Base-by-base conservation (phyloP, 768 basidiomycete genomes). In the Fomitopsis pulvina region DNA sequence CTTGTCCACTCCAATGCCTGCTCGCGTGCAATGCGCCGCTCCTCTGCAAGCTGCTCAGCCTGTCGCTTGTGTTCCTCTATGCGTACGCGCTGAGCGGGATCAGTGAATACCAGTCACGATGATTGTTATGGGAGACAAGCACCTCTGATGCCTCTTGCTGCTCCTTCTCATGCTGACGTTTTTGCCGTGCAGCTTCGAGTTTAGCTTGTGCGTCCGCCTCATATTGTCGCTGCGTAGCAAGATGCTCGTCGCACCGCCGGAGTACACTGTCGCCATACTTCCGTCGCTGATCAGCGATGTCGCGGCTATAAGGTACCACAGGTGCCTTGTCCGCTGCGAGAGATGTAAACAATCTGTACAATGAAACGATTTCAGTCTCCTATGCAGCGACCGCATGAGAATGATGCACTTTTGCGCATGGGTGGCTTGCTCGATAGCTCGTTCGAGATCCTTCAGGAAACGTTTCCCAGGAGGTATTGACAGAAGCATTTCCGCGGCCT, bases 241-340 rank as follows among this genome's bases (percentile, higher is more conserved):
- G 70, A 60, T 95, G 92, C 37, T 88, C 90, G 10, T 89, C 86
- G 2, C 81, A 85, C 45, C 83, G 83, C 48, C 88, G 77, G 47
- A 95, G 63, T 75, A 98, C 83, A 59, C 77, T 85, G 53, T 90
- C 86, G 11, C 93, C 92, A 59, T 97, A 99, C 63, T 87, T 86
- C 32, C 83, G 77, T 39, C 96, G 82, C 57, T 95, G 87, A 57
- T 92, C 87, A 0, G 93, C 92, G 41, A 97, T 77, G 42, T 95
- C 92, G 9, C 78, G 74, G 57, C 75, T 88, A 67, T 97, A 98
- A 0, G 92, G 91, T 16, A 94, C 73, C 42, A 76, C 68, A 0
- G 77, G 63, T 0, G 85, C 76, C 48, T 77, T 75, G 59, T 93
- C 90, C 5, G 77, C 76, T 0, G 91, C 89, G 18, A 99, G 73